These are phyloP conservation scores for Pythium apleroticum DNA, from an alignment of 352 stramenopile species.

Conservation along the genomic window DNA sequence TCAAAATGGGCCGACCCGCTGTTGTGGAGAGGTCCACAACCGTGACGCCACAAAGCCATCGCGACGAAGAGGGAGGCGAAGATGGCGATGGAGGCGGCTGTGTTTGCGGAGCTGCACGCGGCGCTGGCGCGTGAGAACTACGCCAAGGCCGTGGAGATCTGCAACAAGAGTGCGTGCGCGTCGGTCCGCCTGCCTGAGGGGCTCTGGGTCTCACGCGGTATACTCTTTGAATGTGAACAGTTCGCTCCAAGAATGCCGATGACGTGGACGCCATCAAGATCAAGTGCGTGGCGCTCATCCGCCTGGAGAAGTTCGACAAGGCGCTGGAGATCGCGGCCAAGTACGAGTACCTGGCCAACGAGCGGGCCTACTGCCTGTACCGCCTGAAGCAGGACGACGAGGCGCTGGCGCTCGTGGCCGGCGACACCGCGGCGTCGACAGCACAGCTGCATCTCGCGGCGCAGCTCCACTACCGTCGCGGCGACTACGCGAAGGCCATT, in stretches of 20 bases:
- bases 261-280: slow-evolving; percentile 78
- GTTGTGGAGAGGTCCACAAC: not conserved
- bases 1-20: slow-evolving; percentile 3
- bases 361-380: slow-evolving; percentile 83
- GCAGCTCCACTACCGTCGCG: slow-evolving; percentile 73
- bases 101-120: slow-evolving; percentile 77
- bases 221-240: slow-evolving; percentile 25
- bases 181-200: not conserved
- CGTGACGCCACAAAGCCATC: not conserved
- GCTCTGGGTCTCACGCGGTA: not conserved
- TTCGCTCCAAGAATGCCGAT: slow-evolving; percentile 69
- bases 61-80: not conserved
- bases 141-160: slow-evolving; percentile 74
- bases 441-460: slow-evolving; percentile 65
- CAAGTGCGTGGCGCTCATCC: slow-evolving; percentile 83
- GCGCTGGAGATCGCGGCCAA: slow-evolving; percentile 73
- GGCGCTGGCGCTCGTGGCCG: slow-evolving; percentile 46
- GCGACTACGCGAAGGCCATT: slow-evolving; percentile 64
- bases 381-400: slow-evolving; percentile 78
- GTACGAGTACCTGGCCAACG: slow-evolving; percentile 60
- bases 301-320: slow-evolving; percentile 85
- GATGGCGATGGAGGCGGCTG: slow-evolving; percentile 41
- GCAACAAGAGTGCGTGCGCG: slow-evolving; percentile 79
- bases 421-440: slow-evolving; percentile 7
- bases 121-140: slow-evolving; percentile 80